Conservation (phyloP, 306 rosid genomes). For the Vigna unguiculata region DNA sequence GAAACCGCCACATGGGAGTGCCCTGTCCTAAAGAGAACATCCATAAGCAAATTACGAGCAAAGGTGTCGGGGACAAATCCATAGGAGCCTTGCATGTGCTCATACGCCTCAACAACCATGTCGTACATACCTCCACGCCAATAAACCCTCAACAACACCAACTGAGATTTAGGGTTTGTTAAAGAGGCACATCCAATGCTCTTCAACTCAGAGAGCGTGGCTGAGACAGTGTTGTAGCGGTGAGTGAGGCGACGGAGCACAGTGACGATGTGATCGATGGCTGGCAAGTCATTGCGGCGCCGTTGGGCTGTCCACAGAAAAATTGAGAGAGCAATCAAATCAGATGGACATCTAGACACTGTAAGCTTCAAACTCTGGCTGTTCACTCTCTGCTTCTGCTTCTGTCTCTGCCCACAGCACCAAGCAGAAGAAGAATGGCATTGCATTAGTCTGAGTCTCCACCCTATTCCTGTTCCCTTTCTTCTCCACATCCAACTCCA, state of each 20-base stretch:
- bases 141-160: conserved; percentile 62
- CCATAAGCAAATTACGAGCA: conserved; percentile 62
- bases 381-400: conserved; percentile 19
- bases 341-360: conserved; percentile 57
- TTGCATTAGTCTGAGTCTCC: neutral
- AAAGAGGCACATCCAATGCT: conserved; percentile 51
- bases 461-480: neutral
- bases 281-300: conserved; percentile 45
- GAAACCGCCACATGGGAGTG: conserved; percentile 41
- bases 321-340: conserved; percentile 61
- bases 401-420: neutral
- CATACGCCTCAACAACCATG: conserved; percentile 55
- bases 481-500: conserved; percentile 10
- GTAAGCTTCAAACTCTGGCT: conserved; percentile 48
- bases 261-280: conserved; percentile 49
- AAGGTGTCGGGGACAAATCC: conserved; percentile 61
- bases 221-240: conserved; percentile 49
- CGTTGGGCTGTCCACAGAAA: conserved; percentile 63
- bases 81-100: conserved; percentile 46
- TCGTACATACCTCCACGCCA: conserved; percentile 58
- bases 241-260: conserved; percentile 51
- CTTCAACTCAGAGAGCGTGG: conserved; percentile 49
- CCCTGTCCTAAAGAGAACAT: conserved; percentile 58
- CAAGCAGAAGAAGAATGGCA: neutral
- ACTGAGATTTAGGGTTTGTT: conserved; percentile 54